Percentiles rank a stretch among this genome's conserved stretches.
Conservation (phyloP, 192 early-diverging fungal genomes). For the Coemansia sp. region DNA sequence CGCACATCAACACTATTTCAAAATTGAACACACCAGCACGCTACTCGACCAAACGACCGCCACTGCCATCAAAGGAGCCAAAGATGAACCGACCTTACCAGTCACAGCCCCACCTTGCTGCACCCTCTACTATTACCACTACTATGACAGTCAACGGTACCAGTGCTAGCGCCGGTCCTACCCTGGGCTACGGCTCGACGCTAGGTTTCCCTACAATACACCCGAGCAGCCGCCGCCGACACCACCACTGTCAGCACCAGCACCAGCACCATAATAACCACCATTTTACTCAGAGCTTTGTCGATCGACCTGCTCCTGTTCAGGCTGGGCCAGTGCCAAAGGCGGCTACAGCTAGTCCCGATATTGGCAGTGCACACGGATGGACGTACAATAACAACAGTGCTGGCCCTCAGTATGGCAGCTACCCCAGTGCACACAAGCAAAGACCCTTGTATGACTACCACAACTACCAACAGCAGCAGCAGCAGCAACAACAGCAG, state of each 20-base stretch:
- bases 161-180: neutral
- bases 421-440: neutral
- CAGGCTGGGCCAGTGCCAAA: neutral
- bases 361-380: neutral
- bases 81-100: constrained; percentile 8
- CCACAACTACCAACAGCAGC: neutral
- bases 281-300: constrained; percentile 1
- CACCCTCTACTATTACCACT: neutral
- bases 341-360: neutral
- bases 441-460: neutral
- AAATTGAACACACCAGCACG: neutral
- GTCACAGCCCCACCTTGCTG: constrained; percentile 4
- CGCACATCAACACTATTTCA: neutral
- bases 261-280: neutral
- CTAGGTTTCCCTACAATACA: neutral
- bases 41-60: neutral
- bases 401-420: neutral
- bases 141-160: neutral
- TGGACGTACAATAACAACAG: neutral
- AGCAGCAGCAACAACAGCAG: neutral
- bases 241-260: too few relatives aligned
- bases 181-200: neutral
- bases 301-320: neutral
- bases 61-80: neutral
- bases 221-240: neutral